Base-by-base conservation (phyloP, 306 rosid species). In the Albizia julibrissin region DNA sequence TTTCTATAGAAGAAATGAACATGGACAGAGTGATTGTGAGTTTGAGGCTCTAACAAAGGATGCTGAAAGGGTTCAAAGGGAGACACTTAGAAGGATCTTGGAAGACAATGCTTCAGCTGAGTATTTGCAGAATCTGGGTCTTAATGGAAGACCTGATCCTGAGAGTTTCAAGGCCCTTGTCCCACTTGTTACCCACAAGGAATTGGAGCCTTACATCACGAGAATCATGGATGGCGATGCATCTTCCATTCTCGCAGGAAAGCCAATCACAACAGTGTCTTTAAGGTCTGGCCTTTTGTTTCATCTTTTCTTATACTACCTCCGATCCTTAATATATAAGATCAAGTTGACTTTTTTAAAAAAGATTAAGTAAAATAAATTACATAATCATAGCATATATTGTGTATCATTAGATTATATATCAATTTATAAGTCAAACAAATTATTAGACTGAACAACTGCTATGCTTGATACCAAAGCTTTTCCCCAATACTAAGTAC, bases 151-250 rank as follows among this genome's bases (percentile, higher is more conserved):
- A 82, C 91, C 95, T 22, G 97, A 96, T 39, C 91, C 92, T 56
- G 91, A 92, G 74, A 92, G 93, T 80, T 96, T 85, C 89, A 93
- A 88, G 91, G 84, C 89, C 26, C 80, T 82, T 89, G 92, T 96
- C 47, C 99, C 99, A 0, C 80, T 96, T 19, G 94, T 85, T 44
- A 86, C 92, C 44, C 97, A 96, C 83, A 59, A 78, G 19, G 97
- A 92, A 2, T 75, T 96, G 87, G 94, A 93, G 39, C 86, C 93
- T 44, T 90, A 86, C 74, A 92, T 93, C 82, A 83, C 54, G 70
- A 92, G 94, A 87, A 91, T 96, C 15, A 85, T 81, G 1, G 94
- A 92, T 74, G 99, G 98, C 0, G 94, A 89, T 66, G 12, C 44
- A 74, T 87, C 93, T 44, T 85, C 94, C 4, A 80, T 96, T 77